Evolutionary conservation across 2,329 filamentous ascomycete genomes (phyloP), one percentile per base, ranked within the genome.

Genomic region (Mollisia scopiformis): DNA sequence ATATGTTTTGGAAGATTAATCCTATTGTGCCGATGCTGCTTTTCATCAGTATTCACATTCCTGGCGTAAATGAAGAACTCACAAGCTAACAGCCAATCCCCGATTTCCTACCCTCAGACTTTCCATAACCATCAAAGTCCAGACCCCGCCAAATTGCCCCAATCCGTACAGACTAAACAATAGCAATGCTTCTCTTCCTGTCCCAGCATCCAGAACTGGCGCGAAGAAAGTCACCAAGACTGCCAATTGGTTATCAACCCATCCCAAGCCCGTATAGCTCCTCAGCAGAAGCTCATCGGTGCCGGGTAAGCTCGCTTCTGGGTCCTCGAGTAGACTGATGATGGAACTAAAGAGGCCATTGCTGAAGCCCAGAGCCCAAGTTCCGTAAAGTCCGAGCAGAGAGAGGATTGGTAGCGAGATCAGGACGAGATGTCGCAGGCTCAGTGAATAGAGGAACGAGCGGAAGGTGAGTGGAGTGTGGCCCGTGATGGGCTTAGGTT

Each of bases 31-130:
- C 69, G 62, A 78, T 70, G 43, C 68, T 71, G 23, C 39, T 41
- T 37, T 30, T 37, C 28, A 25, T 64, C 27, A 64, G 61, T 41
- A 51, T 49, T 37, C 16, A 13, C 6, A 11, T 37, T 28, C n/a
- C 21, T 25, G 33, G 31, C 30, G 1, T 3, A 25, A 31, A 37
- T 10, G 27, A n/a, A 21, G 16, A 10, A 71, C 77, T 57, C 75
- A 81, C 79, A 75, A 78, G 35, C 76, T 76, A 41, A 76, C 70
- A 19, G 76, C 55, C 6, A 71, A 78, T 53, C 76, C 72, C 13
- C 72, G 67, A 67, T 82, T 81, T 0, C 79, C 79, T 19, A 66
- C 68, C 43, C 80, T 72, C 70, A 79, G 75, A 11, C 77, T 73
- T 64, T 83, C 80, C 58, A 82, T 70, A 2, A 75, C 70, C 25